phyloP scores from a whole-genome alignment of 257 asterid species.

The Gentiana straminea region DNA sequence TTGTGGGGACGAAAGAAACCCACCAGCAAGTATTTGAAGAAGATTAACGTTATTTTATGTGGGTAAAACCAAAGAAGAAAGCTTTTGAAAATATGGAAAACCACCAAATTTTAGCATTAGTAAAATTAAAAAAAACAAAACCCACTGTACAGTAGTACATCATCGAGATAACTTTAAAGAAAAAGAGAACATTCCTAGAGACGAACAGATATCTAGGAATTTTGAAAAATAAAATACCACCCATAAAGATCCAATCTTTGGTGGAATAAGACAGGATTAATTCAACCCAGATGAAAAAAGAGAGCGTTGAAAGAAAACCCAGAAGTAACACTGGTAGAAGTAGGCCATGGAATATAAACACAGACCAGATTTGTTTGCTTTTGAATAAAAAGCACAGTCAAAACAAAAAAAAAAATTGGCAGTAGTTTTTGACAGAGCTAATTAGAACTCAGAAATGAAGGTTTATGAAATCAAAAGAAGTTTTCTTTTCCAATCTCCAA shows the following conservation, averaged over 20 bases:
- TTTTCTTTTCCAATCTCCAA: slow-evolving; percentile 7
- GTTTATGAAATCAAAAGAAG: slow-evolving; percentile 38
- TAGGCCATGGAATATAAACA: slow-evolving; percentile 31
- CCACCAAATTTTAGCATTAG: slow-evolving; percentile 25
- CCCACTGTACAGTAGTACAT: background rate
- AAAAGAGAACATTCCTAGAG: background rate
- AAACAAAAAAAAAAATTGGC: slow-evolving; percentile 10
- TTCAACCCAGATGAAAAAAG: slow-evolving; percentile 1
- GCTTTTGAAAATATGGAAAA: slow-evolving; percentile 34
- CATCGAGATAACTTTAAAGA: slow-evolving; percentile 5
- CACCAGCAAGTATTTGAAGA: slow-evolving; percentile 18
- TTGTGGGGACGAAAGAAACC: slow-evolving; percentile 15
- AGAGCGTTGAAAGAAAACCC: background rate
- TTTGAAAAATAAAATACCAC: slow-evolving; percentile 2
- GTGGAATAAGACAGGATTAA: slow-evolving; percentile 2
- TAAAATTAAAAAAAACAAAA: background rate
- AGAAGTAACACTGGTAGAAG: slow-evolving; percentile 8
- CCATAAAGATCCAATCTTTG: slow-evolving; percentile 8
- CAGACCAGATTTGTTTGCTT: slow-evolving; percentile 30
- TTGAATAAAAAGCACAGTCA: slow-evolving; percentile 9
- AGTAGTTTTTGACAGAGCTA: slow-evolving; percentile 7
- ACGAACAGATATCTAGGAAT: background rate
- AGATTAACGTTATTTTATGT: slow-evolving; percentile 80
- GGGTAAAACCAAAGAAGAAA: slow-evolving; percentile 31
- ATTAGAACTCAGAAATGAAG: slow-evolving; percentile 7